Percentiles rank a stretch among this genome's conserved stretches.
Conservation (phyloP, 352 stramenopile species). For the Phytophthora melonis region DNA sequence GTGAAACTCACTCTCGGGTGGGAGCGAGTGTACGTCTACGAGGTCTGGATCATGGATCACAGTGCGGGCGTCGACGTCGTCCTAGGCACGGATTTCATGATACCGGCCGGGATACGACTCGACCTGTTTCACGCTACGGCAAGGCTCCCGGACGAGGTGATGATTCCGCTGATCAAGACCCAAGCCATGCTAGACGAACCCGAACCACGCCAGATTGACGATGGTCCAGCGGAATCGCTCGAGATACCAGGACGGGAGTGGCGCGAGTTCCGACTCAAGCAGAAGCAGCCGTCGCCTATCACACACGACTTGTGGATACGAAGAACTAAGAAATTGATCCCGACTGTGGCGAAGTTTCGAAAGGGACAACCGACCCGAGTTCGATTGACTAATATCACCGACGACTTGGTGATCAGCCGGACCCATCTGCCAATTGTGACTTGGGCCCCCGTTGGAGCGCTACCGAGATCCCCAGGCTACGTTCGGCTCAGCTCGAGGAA, state of each 20-base stretch:
- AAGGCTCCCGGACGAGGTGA: conserved; percentile 1
- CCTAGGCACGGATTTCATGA: conserved; percentile 3
- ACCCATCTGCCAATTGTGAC: background rate
- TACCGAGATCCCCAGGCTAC: background rate
- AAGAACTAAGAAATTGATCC: background rate
- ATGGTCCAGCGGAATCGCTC: background rate
- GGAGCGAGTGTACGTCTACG: background rate
- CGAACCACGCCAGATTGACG: background rate
- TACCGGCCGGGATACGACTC: background rate
- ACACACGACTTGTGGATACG: conserved; percentile 13
- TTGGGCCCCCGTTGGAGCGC: background rate
- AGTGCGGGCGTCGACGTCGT: background rate
- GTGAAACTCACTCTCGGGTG: background rate
- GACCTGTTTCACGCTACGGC: background rate
- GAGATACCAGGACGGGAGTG: background rate
- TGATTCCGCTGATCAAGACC: conserved; percentile 11
- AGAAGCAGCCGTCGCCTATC: background rate
- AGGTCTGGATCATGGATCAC: conserved; percentile 6
- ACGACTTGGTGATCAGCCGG: background rate
- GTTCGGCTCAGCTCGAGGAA: background rate
- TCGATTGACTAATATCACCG: background rate
- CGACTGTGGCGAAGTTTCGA: conserved; percentile 1
- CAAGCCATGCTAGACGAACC: background rate
- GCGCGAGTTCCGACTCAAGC: conserved; percentile 10
- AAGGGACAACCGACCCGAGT: background rate